Percentiles rank a stretch among this genome's conserved stretches.
phyloP scores from a whole-genome alignment of 2,329 filamentous ascomycete genomes.

The Colletotrichum somersetense region DNA sequence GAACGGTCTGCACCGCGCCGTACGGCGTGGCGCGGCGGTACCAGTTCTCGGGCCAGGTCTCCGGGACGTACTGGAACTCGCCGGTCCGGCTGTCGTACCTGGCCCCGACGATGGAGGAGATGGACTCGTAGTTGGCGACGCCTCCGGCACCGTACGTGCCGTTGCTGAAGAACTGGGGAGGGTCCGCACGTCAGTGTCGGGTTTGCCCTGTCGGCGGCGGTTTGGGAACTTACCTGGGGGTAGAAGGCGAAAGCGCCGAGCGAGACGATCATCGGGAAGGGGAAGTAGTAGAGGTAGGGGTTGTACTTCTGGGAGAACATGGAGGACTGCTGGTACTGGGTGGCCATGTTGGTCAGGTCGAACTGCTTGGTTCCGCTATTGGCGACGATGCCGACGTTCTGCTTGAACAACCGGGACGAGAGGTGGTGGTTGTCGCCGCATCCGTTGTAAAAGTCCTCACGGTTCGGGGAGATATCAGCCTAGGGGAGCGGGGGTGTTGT shows the following conservation, averaged over 20 bases:
- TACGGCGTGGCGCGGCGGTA: slow-evolving; percentile 36
- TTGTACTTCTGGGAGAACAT: slow-evolving; percentile 36
- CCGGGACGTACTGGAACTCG: slow-evolving; percentile 35
- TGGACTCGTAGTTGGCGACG: slow-evolving; percentile 36
- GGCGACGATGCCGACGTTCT: slow-evolving; percentile 35
- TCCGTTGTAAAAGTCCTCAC: slow-evolving; percentile 35
- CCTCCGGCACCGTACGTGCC: slow-evolving; percentile 26
- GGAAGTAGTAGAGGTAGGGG: slow-evolving; percentile 36
- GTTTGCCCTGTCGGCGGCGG: too few relatives aligned
- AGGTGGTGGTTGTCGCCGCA: slow-evolving; percentile 35
- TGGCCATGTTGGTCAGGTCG: slow-evolving; percentile 31
- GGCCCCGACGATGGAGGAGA: slow-evolving; percentile 34
- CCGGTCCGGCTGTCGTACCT: slow-evolving; percentile 28
- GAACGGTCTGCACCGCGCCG: slow-evolving; percentile 12
- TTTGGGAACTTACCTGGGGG: slow-evolving; percentile 18
- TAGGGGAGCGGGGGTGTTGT: too few relatives aligned
- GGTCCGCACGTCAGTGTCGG: neutral
- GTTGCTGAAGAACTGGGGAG: slow-evolving; percentile 11
- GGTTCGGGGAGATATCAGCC: slow-evolving; percentile 34
- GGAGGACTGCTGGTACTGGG: slow-evolving; percentile 31
- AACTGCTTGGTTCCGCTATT: slow-evolving; percentile 29
- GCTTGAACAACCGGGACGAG: slow-evolving; percentile 35
- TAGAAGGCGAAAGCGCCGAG: slow-evolving; percentile 32
- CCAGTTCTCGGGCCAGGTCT: slow-evolving; percentile 38
- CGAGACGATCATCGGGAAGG: slow-evolving; percentile 31